phyloP scores from a whole-genome alignment of 108 stramenopile species.

The Cyclotella baltica region DNA sequence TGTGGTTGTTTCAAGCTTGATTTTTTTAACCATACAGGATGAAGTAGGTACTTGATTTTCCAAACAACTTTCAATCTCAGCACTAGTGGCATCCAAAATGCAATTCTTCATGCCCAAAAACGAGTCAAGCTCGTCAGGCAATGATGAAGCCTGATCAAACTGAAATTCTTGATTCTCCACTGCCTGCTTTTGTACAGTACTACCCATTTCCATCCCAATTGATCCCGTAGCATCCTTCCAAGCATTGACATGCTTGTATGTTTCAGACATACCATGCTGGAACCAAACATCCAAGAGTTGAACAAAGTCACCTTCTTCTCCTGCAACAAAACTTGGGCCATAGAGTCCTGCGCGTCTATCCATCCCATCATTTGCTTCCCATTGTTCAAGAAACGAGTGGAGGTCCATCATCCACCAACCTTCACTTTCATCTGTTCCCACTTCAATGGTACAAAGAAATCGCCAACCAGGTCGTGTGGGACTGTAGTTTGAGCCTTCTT shows the following conservation, averaged over 20 bases:
- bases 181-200: neutral
- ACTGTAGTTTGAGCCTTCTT: neutral
- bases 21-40: neutral
- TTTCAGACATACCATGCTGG: neutral
- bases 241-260: conserved; percentile 3
- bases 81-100: neutral
- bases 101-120: neutral
- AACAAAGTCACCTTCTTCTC: neutral
- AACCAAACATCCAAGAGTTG: neutral
- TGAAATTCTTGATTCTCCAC: neutral
- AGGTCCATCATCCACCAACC: neutral
- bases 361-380: neutral
- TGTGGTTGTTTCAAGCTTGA: neutral
- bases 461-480: neutral
- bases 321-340: neutral
- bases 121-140: neutral
- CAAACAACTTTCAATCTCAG: neutral
- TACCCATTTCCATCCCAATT: neutral
- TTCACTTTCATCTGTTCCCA: neutral
- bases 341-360: neutral
- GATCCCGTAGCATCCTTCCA: neutral
- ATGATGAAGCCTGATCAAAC: neutral
- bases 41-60: too few species aligned
- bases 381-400: conserved; percentile 1
- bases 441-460: conserved; percentile 4